Evolutionary conservation across 345 rosid species (phyloP).

Genomic region (Eucalyptus curtisii): DNA sequence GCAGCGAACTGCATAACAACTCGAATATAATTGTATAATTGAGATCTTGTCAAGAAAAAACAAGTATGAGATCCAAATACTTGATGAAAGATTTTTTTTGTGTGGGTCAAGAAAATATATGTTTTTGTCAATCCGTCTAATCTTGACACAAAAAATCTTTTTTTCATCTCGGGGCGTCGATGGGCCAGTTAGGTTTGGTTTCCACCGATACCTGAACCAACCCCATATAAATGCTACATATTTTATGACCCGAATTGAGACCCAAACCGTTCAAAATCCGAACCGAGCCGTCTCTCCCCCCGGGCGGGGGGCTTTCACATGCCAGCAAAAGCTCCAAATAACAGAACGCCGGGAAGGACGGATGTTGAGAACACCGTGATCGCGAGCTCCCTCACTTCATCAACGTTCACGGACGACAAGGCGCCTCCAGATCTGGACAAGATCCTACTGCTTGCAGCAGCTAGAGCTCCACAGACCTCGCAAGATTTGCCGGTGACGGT

Average conservation of each 20-base stretch:
- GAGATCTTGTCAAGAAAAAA: background rate
- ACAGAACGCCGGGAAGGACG: background rate
- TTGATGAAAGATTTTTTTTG: background rate
- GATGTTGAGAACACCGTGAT: background rate
- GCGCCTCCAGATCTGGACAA: background rate
- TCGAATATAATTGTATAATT: background rate
- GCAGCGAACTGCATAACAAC: background rate
- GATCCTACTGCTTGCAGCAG: background rate
- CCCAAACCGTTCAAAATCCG: too few relatives aligned
- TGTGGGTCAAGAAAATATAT: background rate
- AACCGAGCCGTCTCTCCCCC: too few relatives aligned
- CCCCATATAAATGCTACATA: background rate
- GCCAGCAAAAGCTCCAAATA: background rate
- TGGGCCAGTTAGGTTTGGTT: background rate
- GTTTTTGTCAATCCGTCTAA: background rate
- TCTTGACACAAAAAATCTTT: background rate
- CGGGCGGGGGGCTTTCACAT: too few relatives aligned
- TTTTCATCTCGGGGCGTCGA: background rate
- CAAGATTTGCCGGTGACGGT: background rate
- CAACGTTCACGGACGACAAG: background rate
- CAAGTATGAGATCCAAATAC: background rate
- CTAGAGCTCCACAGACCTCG: background rate
- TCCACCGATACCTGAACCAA: background rate
- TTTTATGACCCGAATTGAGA: background rate
- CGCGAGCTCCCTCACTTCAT: background rate